Evolutionary conservation across 225 moss, liverwort and hornwort genomes (phyloP), one percentile per base, ranked within the genome.

Genomic region (Polytrichum formosum): DNA sequence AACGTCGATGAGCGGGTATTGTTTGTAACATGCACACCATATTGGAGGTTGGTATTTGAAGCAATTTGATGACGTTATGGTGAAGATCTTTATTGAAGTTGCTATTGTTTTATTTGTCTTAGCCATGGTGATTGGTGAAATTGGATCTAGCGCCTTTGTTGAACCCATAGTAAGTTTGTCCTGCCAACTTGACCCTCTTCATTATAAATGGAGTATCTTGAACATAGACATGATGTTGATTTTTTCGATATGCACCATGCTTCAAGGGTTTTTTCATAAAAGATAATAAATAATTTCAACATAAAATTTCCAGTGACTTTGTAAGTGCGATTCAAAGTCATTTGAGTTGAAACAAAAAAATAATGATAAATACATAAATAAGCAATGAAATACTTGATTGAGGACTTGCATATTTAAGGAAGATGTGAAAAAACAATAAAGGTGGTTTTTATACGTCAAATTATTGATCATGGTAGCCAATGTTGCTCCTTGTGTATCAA

Each of bases 31-130:
- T 85, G 92, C 64, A 85, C 82, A 33, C 93, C 96, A 13, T 93
- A 93, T 71, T 97, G 93, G 96, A 92, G 92, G 84, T 75, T 93
- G 72, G 90, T 97, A 56, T 23, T 77, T 93, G 78, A 97, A 93
- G 85, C 96, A 97, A 81, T 97, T 97, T 65, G 96, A 93, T 74
- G 96, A 97, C 70, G 71, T 93, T 71, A 79, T 97, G 26, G 93
- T 97, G 75, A 97, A 90, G 84, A 97, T 97, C 66, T 86, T 97
- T 59, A 91, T 97, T 18, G 93, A 87, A 70, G 93, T 91, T 29
- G 93, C 93, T 17, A 83, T 92, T 64, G 83, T 97, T 65, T 97
- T 93, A 66, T 97, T 97, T 75, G 68, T 93, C 61, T 78, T 97
- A 33, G 96, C 96, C 22, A 65, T 97, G 56, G 80, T 97, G 55